Evolutionary conservation across 805 yeast species (phyloP), one percentile per base, ranked within the genome.

Genomic region (Saturnispora halmiae): DNA sequence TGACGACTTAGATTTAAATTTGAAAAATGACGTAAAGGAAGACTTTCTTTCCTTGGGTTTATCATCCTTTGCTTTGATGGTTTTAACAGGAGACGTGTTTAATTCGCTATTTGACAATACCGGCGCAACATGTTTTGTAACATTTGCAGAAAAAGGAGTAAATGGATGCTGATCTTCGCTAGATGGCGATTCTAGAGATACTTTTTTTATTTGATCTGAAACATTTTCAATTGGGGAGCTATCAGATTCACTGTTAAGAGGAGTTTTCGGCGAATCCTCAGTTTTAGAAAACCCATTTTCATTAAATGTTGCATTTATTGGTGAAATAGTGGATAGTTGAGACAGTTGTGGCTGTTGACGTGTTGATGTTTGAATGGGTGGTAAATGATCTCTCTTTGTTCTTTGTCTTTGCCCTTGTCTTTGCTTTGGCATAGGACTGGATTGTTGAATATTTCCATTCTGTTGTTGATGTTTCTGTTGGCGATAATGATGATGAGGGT

Each of bases 21-120:
- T 47, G 26, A 47, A 47, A 31, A 47, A 47, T n/a, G 48, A 44
- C 1, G 50, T 33, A 14, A 47, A 47, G 3, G 51, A 43, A 13
- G 48, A 29, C 36, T 47, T 47, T 29, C 42, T 34, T 9, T 40
- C 42, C 26, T 38, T 41, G 16, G 37, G 13, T 27, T 47, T 46
- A 1, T 14, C 22, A 27, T 46, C 43, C n/a, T 28, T 36, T 18
- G 43, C 43, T 25, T 46, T 40, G 15, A 15, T 41, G 10, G 19
- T 14, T 29, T 31, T 33, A 13, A 14, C 13, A 33, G 31, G 31
- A 14, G 39, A 37, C 4, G 31, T 28, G 13, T 8, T 30, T 6
- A 16, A 8, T 14, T 30, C 16, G n/a, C 16, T 11, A 7, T 9
- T 11, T 15, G 22, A 13, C 18, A 14, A 15, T 19, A 22, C 10